Evolutionary conservation across 768 basidiomycete species (phyloP), one percentile per base, ranked within the genome.

Genomic region (Amanita inopinata): DNA sequence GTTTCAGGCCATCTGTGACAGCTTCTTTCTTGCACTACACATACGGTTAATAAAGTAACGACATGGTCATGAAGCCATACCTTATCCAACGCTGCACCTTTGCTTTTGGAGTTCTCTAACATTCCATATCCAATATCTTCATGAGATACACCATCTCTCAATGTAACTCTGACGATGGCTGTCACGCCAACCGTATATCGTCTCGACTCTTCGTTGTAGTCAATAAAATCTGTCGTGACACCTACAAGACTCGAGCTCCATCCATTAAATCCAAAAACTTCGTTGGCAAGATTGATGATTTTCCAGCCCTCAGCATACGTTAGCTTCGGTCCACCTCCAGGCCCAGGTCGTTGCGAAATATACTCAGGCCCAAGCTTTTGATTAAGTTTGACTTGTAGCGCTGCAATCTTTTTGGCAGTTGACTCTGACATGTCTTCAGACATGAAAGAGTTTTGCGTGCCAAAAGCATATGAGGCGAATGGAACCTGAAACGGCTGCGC

Each of bases 221-320:
- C 94, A 45, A 83, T 60, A 58, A 84, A 87, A 53, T 88, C 86
- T 2, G 80, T 85, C 5, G 76, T 75, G 24, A 96, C 61, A 42
- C 56, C 85, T 47, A 86, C 73, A 35, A 94, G 68, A 36, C 61
- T 83, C 1, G 88, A 85, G 47, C 83, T 86, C 93, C 91, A 93
- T 18, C 93, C 96, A 49, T 98, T 90, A 68, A 91, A 97, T 1
- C 94, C 94, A 62, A 99, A 98, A 32, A 98, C 86, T 50, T 99
- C 94, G 58, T 99, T 99, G 2, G 94, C 96, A 17, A 99, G 72
- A 55, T 93, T 94, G 61, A 99, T 96, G 27, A 92, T 82, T 64
- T 90, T 93, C 94, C 94, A 98, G 0, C 94, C 96, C 57, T 98
- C 94, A 1, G 85, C 83, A 56, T 99, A 97, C 11, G 84, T 92